A percentile compares a stretch with the other conserved stretches of the same genome.
phyloP scores from a whole-genome alignment of 2,329 filamentous ascomycete genomes.

The Neopestalotiopsis sp. region DNA sequence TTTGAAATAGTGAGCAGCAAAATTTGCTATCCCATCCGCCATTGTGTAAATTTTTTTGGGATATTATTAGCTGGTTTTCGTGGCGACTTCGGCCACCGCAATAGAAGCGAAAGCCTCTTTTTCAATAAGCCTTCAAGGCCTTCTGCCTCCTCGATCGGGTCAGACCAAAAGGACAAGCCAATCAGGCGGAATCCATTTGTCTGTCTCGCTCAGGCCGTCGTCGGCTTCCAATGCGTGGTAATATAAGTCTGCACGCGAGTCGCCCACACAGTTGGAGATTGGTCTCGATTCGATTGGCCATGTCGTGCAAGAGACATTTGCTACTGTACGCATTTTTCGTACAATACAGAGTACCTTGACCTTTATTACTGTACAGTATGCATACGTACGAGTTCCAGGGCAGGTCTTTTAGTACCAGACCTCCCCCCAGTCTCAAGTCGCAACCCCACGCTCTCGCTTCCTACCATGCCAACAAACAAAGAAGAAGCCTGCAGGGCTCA shows the following conservation, averaged over 20 bases:
- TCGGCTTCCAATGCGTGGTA: not conserved
- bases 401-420: not conserved
- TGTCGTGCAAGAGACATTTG: not conserved
- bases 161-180: constrained; percentile 2
- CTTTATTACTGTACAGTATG: constrained; percentile 2
- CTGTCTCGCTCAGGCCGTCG: constrained; percentile 6
- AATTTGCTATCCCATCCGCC: not conserved
- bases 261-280: constrained; percentile 6
- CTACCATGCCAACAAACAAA: not conserved
- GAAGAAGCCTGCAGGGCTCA: not conserved
- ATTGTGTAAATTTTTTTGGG: not conserved
- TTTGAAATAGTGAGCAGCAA: not conserved
- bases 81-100: not conserved
- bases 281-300: not conserved
- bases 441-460: not conserved
- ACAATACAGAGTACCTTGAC: no score
- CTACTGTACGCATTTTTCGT: not conserved
- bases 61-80: not conserved
- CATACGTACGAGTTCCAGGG: not conserved
- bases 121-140: not conserved
- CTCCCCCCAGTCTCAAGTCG: not conserved
- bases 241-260: constrained; percentile 1
- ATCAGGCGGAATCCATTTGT: constrained; percentile 3
- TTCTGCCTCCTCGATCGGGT: not conserved
- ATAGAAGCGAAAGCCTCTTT: not conserved